Percentiles rank a stretch among this genome's conserved stretches.
phyloP scores from a whole-genome alignment of 2,329 filamentous ascomycete genomes.

The Ophiosphaerella korrae region DNA sequence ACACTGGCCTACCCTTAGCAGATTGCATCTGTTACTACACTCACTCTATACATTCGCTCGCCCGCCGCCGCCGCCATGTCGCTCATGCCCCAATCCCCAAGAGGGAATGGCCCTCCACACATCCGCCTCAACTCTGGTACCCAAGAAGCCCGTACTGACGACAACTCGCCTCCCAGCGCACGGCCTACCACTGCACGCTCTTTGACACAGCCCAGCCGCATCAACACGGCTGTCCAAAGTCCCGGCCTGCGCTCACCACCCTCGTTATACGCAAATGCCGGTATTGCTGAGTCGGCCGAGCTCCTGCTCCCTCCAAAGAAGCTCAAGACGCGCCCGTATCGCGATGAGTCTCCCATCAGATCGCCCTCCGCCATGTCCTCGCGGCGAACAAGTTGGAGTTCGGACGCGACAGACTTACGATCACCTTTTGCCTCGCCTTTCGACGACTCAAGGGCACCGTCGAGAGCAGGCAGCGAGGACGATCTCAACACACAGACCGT shows the following conservation, averaged over 20 bases:
- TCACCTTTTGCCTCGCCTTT: constrained; percentile 61
- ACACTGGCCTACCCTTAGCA: constrained; percentile 21
- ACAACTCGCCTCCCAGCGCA: constrained; percentile 31
- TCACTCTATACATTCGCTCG: constrained; percentile 38
- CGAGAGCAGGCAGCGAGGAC: constrained; percentile 67
- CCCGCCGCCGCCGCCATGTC: constrained; percentile 11
- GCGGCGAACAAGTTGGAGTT: constrained; percentile 68
- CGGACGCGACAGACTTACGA: constrained; percentile 62
- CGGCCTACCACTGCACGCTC: constrained; percentile 51
- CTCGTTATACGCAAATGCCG: constrained; percentile 44
- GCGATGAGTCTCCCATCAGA: constrained; percentile 57
- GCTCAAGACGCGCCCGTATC: constrained; percentile 55
- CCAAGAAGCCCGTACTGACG: constrained; percentile 55
- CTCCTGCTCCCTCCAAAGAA: constrained; percentile 57
- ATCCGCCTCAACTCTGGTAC: constrained; percentile 68
- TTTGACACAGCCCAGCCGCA: constrained; percentile 47
- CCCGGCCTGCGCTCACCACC: constrained; percentile 32
- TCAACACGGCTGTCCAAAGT: constrained; percentile 41
- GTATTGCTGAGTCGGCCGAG: constrained; percentile 54
- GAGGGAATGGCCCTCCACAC: constrained; percentile 56
- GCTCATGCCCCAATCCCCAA: constrained; percentile 36
- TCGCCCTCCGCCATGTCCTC: constrained; percentile 63
- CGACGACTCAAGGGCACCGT: constrained; percentile 64
- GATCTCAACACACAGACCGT: constrained; percentile 74
- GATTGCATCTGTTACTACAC: constrained; percentile 21